phyloP scores from a whole-genome alignment of 106 monocot genomes.

The Dactylorhiza incarnata region DNA sequence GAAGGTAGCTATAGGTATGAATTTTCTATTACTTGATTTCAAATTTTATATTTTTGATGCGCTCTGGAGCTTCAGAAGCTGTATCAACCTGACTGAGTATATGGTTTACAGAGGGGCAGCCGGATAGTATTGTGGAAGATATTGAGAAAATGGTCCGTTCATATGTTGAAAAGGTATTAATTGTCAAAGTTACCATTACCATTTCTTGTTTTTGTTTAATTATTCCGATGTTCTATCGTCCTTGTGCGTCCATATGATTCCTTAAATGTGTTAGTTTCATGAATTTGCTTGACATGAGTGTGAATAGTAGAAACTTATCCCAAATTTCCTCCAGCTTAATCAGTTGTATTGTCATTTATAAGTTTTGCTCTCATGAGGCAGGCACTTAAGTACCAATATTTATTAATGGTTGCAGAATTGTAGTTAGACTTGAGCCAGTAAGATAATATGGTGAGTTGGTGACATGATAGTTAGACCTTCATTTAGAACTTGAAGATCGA shows the following conservation, averaged over 20 bases:
- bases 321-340: neutral
- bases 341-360: neutral
- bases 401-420: neutral
- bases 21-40: neutral
- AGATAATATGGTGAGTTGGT: too few relatives aligned
- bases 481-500: too few relatives aligned
- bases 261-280: neutral
- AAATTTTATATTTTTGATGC: neutral
- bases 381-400: neutral
- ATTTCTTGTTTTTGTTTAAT: neutral
- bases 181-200: neutral
- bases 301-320: neutral
- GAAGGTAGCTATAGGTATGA: constrained; percentile 44
- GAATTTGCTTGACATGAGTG: neutral
- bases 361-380: neutral
- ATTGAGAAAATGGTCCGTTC: constrained; percentile 37
- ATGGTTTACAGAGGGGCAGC: constrained; percentile 67
- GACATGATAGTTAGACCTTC: too few relatives aligned
- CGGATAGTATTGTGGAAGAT: constrained; percentile 41
- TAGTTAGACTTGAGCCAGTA: neutral
- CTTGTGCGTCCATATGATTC: neutral
- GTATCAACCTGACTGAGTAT: neutral
- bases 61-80: neutral
- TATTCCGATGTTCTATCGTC: neutral
- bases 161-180: constrained; percentile 64